Conservation (phyloP, 805 yeast genomes). For the Clavispora carvajalis region DNA sequence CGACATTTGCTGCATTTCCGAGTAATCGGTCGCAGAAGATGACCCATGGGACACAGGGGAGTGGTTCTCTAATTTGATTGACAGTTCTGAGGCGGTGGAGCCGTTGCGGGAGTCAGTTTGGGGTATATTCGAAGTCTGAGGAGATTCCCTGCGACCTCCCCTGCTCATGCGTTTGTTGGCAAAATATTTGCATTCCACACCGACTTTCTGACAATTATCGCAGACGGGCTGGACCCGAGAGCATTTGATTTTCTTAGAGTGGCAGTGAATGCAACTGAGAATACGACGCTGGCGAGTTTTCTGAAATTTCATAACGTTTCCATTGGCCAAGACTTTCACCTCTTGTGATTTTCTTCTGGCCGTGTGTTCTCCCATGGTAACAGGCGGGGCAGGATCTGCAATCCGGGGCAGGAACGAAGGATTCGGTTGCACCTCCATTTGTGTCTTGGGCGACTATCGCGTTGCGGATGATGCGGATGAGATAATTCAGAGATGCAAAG, state of each 20-base stretch:
- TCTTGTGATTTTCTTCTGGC: constrained; percentile 4
- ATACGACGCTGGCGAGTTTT: constrained; percentile 57
- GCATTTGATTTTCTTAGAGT: constrained; percentile 58
- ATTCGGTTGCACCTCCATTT: neutral
- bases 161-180: constrained; percentile 52
- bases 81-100: constrained; percentile 1
- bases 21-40: neutral
- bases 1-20: neutral
- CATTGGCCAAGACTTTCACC: constrained; percentile 38
- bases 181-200: constrained; percentile 49
- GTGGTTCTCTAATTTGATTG: constrained; percentile 1
- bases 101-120: neutral
- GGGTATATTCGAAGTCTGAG: neutral
- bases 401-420: neutral
- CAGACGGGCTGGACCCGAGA: constrained; percentile 56
- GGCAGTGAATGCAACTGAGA: constrained; percentile 53
- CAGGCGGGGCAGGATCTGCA: neutral
- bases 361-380: neutral
- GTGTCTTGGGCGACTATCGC: neutral
- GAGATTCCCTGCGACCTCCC: constrained; percentile 23
- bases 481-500: too few species aligned
- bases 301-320: constrained; percentile 55
- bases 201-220: constrained; percentile 44
- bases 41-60: neutral
- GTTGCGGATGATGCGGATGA: too few species aligned